These are phyloP conservation scores for Talaromyces sp. DNA, from an alignment of 2,329 filamentous ascomycete genomes.

Conservation along the genomic window DNA sequence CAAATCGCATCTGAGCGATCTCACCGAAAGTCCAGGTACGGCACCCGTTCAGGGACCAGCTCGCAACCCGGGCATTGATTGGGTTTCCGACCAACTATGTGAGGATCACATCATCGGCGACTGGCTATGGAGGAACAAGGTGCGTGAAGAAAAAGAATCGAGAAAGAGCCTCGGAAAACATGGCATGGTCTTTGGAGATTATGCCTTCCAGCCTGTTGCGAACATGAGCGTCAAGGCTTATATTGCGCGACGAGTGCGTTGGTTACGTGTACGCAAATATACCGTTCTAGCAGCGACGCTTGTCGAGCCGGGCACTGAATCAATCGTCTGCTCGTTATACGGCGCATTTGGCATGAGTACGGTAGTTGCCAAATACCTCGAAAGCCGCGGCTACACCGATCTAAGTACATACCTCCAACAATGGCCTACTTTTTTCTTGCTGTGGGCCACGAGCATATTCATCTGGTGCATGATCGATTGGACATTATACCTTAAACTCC, in stretches of 20 bases:
- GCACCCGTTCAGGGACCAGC: slow-evolving; percentile 21
- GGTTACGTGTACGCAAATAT: slow-evolving; percentile 91
- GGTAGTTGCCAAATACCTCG: slow-evolving; percentile 57
- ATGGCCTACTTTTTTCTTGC: slow-evolving; percentile 62
- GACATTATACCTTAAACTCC: slow-evolving; percentile 68
- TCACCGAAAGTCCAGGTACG: slow-evolving; percentile 54
- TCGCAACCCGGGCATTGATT: slow-evolving; percentile 71
- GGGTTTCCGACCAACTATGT: slow-evolving; percentile 93
- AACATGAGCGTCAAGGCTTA: slow-evolving; percentile 76
- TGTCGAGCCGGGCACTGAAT: slow-evolving; percentile 89
- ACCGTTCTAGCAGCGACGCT: slow-evolving; percentile 85
- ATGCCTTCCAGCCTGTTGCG: slow-evolving; percentile 85
- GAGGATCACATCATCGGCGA: slow-evolving; percentile 97
- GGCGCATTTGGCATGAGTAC: slow-evolving; percentile 76
- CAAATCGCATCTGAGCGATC: slow-evolving; percentile 77
- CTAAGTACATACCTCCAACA: slow-evolving; percentile 56
- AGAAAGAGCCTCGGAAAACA: slow-evolving; percentile 65
- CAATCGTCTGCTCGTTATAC: slow-evolving; percentile 76
- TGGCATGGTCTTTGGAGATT: slow-evolving; percentile 75
- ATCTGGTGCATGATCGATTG: slow-evolving; percentile 76
- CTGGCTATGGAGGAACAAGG: slow-evolving; percentile 67
- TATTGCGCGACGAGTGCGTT: slow-evolving; percentile 75
- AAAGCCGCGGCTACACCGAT: slow-evolving; percentile 26
- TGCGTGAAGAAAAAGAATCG: slow-evolving; percentile 35
- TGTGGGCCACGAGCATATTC: slow-evolving; percentile 65